Evolutionary conservation across 176 grass and related monocot species (phyloP).

Genomic region (Musa schizocarpa): DNA sequence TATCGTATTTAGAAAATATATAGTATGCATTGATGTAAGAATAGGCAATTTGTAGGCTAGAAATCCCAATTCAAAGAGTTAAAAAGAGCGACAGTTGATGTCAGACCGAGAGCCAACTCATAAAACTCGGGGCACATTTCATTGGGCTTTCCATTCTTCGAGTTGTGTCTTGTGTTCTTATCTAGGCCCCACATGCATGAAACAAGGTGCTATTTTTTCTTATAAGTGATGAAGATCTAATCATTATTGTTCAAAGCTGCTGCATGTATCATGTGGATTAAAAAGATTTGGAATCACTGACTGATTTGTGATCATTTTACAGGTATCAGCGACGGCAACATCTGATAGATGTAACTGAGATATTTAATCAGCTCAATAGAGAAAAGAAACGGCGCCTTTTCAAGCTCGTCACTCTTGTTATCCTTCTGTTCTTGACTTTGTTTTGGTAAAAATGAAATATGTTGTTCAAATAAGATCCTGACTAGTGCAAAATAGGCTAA

Average conservation of each 20-base stretch:
- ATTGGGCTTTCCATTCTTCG: background rate
- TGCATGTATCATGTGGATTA: background rate
- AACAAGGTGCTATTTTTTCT: background rate
- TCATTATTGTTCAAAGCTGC: background rate
- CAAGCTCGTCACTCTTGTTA: constrained; percentile 64
- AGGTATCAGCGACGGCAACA: constrained; percentile 72
- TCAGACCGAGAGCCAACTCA: too few relatives aligned
- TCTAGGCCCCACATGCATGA: background rate
- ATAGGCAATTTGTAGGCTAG: too few relatives aligned
- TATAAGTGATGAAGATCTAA: too few relatives aligned
- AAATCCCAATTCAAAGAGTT: too few relatives aligned
- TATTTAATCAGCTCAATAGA: constrained; percentile 78
- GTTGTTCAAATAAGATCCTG: background rate
- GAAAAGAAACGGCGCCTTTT: constrained; percentile 87
- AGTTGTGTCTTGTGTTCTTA: background rate
- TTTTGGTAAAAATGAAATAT: constrained; percentile 50
- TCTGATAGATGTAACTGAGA: constrained; percentile 96
- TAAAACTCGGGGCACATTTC: background rate
- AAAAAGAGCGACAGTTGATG: too few relatives aligned
- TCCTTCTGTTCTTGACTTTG: constrained; percentile 77
- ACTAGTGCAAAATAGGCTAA: background rate
- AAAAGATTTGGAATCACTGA: background rate
- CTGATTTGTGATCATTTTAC: constrained; percentile 1
- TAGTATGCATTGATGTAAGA: too few relatives aligned
- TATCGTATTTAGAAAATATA: too few relatives aligned